These are phyloP conservation scores for Capsella rubella DNA, from an alignment of 441 rosid species.

Conservation along the genomic window DNA sequence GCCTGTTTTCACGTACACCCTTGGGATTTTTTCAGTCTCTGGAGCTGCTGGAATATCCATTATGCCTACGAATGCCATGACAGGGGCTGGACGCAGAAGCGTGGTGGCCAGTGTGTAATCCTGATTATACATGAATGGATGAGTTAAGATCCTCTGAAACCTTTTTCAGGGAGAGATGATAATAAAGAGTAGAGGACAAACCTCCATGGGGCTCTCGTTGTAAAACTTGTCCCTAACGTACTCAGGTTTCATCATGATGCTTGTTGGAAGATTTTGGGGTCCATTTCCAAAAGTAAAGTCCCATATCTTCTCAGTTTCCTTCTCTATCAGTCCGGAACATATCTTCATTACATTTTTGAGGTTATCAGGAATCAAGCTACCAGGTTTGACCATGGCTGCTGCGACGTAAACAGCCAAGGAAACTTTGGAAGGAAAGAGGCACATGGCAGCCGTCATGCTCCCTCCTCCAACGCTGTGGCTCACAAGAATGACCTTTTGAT, in stretches of 20 bases:
- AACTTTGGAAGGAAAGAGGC: slow-evolving; percentile 50
- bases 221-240: slow-evolving; percentile 43
- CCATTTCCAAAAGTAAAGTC: slow-evolving; percentile 53
- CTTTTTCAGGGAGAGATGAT: background rate
- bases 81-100: slow-evolving; percentile 53
- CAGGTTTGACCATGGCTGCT: slow-evolving; percentile 60
- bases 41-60: slow-evolving; percentile 40
- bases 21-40: slow-evolving; percentile 48
- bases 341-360: slow-evolving; percentile 37
- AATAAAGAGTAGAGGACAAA: slow-evolving; percentile 9
- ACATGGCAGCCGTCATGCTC: slow-evolving; percentile 55
- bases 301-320: slow-evolving; percentile 28
- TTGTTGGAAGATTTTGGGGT: slow-evolving; percentile 50
- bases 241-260: slow-evolving; percentile 47
- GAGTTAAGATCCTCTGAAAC: background rate
- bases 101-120: slow-evolving; percentile 52
- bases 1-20: slow-evolving; percentile 52
- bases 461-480: slow-evolving; percentile 71
- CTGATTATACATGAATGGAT: slow-evolving; percentile 35
- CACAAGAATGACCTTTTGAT: slow-evolving; percentile 61
- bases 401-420: slow-evolving; percentile 56
- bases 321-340: slow-evolving; percentile 32
- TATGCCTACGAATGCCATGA: slow-evolving; percentile 44
- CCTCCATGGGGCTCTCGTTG: slow-evolving; percentile 59
- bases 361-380: slow-evolving; percentile 24